phyloP scores from a whole-genome alignment of 345 rosid species.

The Eucalyptus microcorys region DNA sequence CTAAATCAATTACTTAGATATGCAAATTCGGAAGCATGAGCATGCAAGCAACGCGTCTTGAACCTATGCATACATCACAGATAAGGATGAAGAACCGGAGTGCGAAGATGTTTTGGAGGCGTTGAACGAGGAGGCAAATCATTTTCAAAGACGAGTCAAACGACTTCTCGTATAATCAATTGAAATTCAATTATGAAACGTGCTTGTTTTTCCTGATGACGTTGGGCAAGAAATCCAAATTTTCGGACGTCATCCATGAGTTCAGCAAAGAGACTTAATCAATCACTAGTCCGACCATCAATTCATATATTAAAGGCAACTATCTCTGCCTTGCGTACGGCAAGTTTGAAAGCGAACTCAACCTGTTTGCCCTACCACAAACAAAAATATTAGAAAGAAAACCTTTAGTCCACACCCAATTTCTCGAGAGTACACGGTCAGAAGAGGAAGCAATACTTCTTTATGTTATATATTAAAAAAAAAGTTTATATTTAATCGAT shows the following conservation, averaged over 20 bases:
- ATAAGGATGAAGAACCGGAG: background rate
- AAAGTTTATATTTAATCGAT: background rate
- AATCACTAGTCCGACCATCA: background rate
- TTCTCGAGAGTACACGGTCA: background rate
- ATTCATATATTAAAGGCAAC: background rate
- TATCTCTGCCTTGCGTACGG: background rate
- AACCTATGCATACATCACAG: background rate
- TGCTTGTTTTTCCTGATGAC: background rate
- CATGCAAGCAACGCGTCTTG: background rate
- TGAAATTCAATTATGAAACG: background rate
- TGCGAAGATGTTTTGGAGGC: background rate
- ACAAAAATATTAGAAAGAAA: background rate
- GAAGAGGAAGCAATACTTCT: background rate
- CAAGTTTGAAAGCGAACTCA: background rate
- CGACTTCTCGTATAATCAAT: background rate
- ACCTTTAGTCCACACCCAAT: background rate
- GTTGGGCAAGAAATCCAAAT: background rate
- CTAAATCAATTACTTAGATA: background rate
- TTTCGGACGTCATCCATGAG: background rate
- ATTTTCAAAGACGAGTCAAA: background rate
- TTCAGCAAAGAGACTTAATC: background rate
- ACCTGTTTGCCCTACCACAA: background rate
- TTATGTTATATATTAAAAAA: background rate
- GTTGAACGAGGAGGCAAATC: background rate
- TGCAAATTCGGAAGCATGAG: background rate